These are phyloP conservation scores for Chytriomyces sp. DNA, from an alignment of 192 early-diverging fungal genomes.

Conservation along the genomic window DNA sequence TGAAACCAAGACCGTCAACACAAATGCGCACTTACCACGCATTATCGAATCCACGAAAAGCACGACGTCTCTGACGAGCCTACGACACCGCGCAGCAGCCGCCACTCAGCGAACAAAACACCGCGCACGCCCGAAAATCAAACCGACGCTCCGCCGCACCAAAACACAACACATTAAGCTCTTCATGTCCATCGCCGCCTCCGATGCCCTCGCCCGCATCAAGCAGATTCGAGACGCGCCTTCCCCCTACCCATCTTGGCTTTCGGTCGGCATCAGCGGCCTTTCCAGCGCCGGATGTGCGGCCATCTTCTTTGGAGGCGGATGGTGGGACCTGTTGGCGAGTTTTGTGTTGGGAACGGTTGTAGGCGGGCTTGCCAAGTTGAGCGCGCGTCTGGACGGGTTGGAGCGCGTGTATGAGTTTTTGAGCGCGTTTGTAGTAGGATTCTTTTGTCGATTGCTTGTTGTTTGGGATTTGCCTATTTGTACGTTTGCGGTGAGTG, in stretches of 20 bases:
- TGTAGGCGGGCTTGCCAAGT: conserved; percentile 6
- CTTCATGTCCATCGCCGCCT: conserved; percentile 37
- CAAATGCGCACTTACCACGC: not conserved
- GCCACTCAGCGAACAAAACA: not conserved
- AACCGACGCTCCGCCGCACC: not conserved
- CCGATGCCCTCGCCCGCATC: conserved; percentile 30
- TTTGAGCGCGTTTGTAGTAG: not conserved
- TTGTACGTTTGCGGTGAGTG: conserved; percentile 18
- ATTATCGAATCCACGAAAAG: not conserved
- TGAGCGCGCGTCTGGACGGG: not conserved
- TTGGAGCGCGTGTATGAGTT: conserved; percentile 5
- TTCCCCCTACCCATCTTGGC: conserved; percentile 36
- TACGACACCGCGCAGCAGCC: not conserved
- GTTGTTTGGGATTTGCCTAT: conserved; percentile 3
- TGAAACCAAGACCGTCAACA: not conserved
- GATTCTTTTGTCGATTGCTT: not conserved
- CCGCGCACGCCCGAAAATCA: not conserved
- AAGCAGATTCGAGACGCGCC: conserved; percentile 36
- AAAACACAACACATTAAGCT: not conserved
- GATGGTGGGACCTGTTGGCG: conserved; percentile 36
- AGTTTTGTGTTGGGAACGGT: conserved; percentile 17
- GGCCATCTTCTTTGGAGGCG: conserved; percentile 38
- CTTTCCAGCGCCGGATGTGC: conserved; percentile 19
- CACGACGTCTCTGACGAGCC: not conserved
- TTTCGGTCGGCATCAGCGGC: conserved; percentile 22